These are phyloP conservation scores for Astrocystis sublimbata DNA, from an alignment of 495 filamentous ascomycete species.

Conservation along the genomic window DNA sequence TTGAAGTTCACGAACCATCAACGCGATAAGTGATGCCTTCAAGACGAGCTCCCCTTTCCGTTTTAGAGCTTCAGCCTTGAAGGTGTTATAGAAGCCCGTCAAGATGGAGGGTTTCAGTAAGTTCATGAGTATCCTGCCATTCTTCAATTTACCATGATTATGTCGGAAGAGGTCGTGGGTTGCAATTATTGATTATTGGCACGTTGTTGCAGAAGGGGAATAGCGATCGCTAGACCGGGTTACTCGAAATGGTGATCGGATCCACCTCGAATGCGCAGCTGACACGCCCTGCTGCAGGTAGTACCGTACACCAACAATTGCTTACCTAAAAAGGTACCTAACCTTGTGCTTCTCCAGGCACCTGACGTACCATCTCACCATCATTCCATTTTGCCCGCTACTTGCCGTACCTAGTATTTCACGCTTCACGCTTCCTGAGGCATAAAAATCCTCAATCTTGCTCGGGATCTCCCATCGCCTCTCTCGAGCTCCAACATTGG, in stretches of 20 bases:
- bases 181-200: background rate
- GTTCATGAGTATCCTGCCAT: no score
- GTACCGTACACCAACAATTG: no score
- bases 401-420: no score
- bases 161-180: background rate
- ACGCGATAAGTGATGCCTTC: no score
- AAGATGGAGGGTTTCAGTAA: no score
- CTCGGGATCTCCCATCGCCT: background rate
- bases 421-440: background rate
- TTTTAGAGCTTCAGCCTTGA: no score
- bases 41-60: no score
- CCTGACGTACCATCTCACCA: background rate
- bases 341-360: background rate
- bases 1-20: no score
- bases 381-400: no score
- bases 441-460: background rate
- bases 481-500: background rate
- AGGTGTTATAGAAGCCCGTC: no score
- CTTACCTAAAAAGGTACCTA: no score
- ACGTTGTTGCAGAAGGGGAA: background rate
- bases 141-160: no score
- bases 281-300: background rate
- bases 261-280: slow-evolving; percentile 6
- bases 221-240: slow-evolving; percentile 1
- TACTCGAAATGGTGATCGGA: slow-evolving; percentile 7